These are phyloP conservation scores for Blastobotrys aristatus DNA, from an alignment of 1,139 yeast species.

Conservation along the genomic window DNA sequence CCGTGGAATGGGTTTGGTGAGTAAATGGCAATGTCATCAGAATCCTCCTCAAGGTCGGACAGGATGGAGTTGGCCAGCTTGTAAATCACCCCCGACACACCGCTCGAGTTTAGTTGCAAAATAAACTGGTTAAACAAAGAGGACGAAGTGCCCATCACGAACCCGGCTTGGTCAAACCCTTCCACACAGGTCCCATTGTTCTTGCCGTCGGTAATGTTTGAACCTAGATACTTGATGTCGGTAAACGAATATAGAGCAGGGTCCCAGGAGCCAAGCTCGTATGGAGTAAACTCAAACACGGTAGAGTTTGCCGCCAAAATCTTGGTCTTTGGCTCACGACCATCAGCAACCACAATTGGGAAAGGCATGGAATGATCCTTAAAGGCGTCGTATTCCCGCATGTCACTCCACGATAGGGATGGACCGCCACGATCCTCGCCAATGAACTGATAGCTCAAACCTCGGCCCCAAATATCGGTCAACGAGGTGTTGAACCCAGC, in stretches of 20 bases:
- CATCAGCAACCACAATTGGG: constrained; percentile 82
- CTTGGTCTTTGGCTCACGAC: constrained; percentile 64
- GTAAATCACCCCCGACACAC: constrained; percentile 46
- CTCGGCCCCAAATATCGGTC: constrained; percentile 95
- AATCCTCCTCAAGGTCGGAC: constrained; percentile 25
- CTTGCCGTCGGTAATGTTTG: constrained; percentile 54
- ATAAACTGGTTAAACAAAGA: constrained; percentile 70
- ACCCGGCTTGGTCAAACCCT: constrained; percentile 78
- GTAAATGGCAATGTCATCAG: constrained; percentile 64
- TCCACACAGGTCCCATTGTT: constrained; percentile 43
- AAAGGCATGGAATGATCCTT: constrained; percentile 71
- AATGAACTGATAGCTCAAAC: constrained; percentile 72
- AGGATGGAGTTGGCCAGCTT: constrained; percentile 35
- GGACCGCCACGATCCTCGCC: constrained; percentile 55
- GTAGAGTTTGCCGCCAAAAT: constrained; percentile 60
- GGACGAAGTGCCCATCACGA: constrained; percentile 71
- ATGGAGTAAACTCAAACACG: constrained; percentile 77
- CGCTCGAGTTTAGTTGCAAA: constrained; percentile 52
- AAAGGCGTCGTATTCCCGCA: constrained; percentile 53
- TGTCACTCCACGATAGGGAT: constrained; percentile 59
- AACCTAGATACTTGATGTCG: constrained; percentile 68
- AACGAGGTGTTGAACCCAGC: constrained; percentile 76
- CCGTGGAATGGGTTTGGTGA: constrained; percentile 72
- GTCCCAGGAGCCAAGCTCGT: constrained; percentile 85
- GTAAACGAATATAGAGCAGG: constrained; percentile 70